Conservation (phyloP, 352 stramenopile species). For the Pythium periplocum region DNA sequence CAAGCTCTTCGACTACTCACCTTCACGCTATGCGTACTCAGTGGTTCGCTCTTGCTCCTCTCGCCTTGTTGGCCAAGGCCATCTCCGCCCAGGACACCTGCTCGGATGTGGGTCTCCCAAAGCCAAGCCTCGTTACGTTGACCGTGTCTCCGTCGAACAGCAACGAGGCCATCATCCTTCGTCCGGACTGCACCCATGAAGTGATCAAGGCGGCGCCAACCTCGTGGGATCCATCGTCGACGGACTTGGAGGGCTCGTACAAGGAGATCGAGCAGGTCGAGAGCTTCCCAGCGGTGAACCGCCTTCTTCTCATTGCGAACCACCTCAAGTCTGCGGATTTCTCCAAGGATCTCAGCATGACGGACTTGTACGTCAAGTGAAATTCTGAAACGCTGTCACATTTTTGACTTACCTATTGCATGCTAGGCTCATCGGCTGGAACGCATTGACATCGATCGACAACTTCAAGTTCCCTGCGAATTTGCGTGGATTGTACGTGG, state of each 20-base stretch:
- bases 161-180: constrained; percentile 17
- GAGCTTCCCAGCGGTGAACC: constrained; percentile 4
- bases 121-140: constrained; percentile 14
- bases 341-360: constrained; percentile 7
- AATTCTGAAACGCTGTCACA: not conserved
- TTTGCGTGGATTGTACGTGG: constrained; percentile 7
- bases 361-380: constrained; percentile 8
- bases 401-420: not conserved
- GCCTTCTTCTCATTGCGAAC: not conserved
- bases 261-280: constrained; percentile 5
- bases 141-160: constrained; percentile 16
- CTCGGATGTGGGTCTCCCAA: not conserved
- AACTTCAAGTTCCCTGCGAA: constrained; percentile 10
- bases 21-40: too few species aligned
- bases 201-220: not conserved
- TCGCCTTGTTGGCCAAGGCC: too few species aligned
- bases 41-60: too few species aligned
- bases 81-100: not conserved
- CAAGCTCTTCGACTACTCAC: too few species aligned
- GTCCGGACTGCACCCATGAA: constrained; percentile 14
- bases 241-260: constrained; percentile 5
- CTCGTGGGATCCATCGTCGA: not conserved
- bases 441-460: constrained; percentile 6
- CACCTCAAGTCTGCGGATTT: constrained; percentile 6
- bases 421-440: constrained; percentile 11